Percentiles rank a stretch among this genome's conserved stretches.
phyloP scores from a whole-genome alignment of 108 stramenopile species.

The Stephanodiscus triporus region DNA sequence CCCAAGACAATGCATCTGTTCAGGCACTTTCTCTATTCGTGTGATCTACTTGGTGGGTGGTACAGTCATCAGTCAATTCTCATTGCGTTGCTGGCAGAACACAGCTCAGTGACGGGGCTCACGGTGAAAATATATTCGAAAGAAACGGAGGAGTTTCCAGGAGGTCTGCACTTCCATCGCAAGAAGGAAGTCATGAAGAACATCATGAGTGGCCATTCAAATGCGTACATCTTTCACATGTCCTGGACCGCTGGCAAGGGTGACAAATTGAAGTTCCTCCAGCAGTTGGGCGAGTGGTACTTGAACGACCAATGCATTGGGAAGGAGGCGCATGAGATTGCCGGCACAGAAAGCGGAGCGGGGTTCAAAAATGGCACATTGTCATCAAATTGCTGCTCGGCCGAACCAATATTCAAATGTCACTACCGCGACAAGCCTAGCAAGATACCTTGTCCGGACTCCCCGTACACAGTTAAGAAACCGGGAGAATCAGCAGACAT shows the following conservation, averaged over 20 bases:
- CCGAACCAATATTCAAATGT: conserved; percentile 66
- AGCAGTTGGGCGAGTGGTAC: conserved; percentile 83
- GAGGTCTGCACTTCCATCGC: conserved; percentile 56
- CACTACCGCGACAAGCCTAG: conserved; percentile 85
- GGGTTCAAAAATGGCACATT: conserved; percentile 17
- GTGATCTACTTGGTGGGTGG: conserved; percentile 58
- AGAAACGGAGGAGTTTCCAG: conserved; percentile 61
- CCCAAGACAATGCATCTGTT: conserved; percentile 68
- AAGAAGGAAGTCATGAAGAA: conserved; percentile 50
- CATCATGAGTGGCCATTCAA: conserved; percentile 35
- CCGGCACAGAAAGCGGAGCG: background rate
- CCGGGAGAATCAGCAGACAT: no score
- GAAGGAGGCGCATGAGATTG: conserved; percentile 28
- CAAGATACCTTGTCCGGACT: no score
- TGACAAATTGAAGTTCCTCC: conserved; percentile 76
- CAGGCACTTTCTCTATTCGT: conserved; percentile 9
- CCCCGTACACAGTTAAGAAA: no score
- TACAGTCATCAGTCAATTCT: conserved; percentile 77
- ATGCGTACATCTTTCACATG: conserved; percentile 67
- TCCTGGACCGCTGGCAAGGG: conserved; percentile 82
- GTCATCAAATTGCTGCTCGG: conserved; percentile 59
- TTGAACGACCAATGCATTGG: conserved; percentile 59
- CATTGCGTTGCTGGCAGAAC: conserved; percentile 60
- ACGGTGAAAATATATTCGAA: conserved; percentile 69
- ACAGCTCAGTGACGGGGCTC: conserved; percentile 65